Evolutionary conservation across 495 filamentous ascomycete species (phyloP), one percentile per base, ranked within the genome.

Genomic region (Xylaria longipes): DNA sequence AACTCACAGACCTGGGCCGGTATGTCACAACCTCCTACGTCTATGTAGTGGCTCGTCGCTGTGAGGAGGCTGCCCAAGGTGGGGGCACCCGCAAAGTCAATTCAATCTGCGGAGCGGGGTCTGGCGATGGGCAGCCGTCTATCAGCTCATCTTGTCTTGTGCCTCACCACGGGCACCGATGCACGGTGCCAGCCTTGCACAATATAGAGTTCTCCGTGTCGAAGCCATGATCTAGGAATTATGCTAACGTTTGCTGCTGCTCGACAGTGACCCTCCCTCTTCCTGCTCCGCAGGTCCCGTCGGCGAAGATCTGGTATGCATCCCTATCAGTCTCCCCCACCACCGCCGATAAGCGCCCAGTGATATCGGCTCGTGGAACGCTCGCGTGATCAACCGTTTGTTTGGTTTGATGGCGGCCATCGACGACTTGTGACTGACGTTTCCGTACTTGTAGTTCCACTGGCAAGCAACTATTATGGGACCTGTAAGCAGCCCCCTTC

Each of bases 381-480:
- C 60, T 22, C 31, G 35, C n/a, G 20, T 8, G 11, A 29, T 41
- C 58, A 27, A 37, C 22, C 14, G 22, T 43, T 25, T 29, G 37
- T 11, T 54, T 50, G 9, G 22, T 17, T 43, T 4, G 35, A 29
- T 41, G n/a, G 31, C 11, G n/a, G 31, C 20, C 45, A 27, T 67
- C 65, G 29, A 31, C 17, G 25, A 76, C 71, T 27, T 27, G 68
- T 69, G 71, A 57, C 82, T 87, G 69, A 87, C 79, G 14, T 70
- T 11, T 33, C 31, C 58, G 31, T 74, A 15, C 70, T 12, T 73
- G 76, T 79, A 99, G 96, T 99, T 99, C 80, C 96, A 98, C 90
- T 99, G 96, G 96, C 96, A 99, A 89, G 96, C 96, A 70, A 99
- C 96, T 25, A 99, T 99, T 80, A 99, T 99, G 96, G 96, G 96